Base-by-base conservation (phyloP, 2,329 filamentous ascomycete genomes). In the Colletotrichum eleusines region DNA sequence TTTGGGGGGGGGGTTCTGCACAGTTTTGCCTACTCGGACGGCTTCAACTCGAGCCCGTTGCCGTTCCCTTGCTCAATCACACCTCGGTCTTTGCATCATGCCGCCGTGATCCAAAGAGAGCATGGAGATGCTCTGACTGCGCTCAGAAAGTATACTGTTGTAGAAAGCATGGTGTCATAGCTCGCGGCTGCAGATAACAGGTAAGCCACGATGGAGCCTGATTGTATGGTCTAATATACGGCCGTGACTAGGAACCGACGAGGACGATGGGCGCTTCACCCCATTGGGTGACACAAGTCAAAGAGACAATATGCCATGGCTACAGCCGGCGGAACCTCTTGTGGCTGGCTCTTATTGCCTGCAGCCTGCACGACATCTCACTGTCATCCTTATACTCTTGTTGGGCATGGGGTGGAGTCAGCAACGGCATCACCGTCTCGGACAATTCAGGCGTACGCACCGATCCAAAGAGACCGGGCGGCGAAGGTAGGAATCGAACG, bases 21-120 rank as follows among this genome's bases (percentile, higher is more conserved):
- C n/a, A 84, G 81, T 14, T 83, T 83, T 40, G 80, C 81, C 0
- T 84, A 77, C 28, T 80, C 81, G 0, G 81, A 83, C 4, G 82
- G 82, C 0, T 84, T 84, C 69, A 84, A 84, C 72, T 83, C 81
- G 0, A 80, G 75, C 4, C 82, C 82, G 0, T 60, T 83, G 0
- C 82, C 82, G 0, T 84, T 84, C n/a, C 75, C 75, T 0, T 84
- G 82, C 57, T 80, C 77, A 0, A 83, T 84, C 3, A 74, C 74
- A 11, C 77, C 81, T 1, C 75, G 83, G 0, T 83, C 81, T 0
- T n/a, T 63, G 0, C 72, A 65, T 0, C 80, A 83, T 38, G 75
- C 70, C 0, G 63, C 76, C 2, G 74, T 83, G 0, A 74, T 84
- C 12, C 73, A 80, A 55, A 61, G n/a, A 3, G 81, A 84, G 48